These are phyloP conservation scores for Annona cherimola DNA, from an alignment of 164 flowering plant genomes.

Conservation along the genomic window DNA sequence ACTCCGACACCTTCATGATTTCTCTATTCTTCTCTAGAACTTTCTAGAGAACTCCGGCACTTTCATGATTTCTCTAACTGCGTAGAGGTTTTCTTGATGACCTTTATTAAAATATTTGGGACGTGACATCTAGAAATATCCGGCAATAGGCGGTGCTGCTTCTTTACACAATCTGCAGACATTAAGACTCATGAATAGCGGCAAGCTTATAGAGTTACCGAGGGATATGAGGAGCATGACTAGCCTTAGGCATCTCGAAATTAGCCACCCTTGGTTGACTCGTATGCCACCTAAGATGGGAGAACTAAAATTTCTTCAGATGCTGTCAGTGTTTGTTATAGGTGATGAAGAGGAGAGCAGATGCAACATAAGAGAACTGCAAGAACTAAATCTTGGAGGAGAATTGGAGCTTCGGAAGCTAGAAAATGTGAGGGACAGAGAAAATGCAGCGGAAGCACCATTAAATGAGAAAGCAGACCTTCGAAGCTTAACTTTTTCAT, in stretches of 20 bases:
- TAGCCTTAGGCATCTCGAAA: slow-evolving; percentile 14
- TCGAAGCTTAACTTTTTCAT: not conserved
- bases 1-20: no score
- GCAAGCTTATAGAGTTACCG: slow-evolving; percentile 12
- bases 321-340: slow-evolving; percentile 16
- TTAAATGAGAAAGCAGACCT: slow-evolving; percentile 5
- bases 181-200: slow-evolving; percentile 17
- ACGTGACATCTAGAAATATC: no score
- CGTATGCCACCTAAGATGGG: slow-evolving; percentile 8
- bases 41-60: no score
- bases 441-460: not conserved
- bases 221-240: not conserved
- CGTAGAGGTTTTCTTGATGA: no score
- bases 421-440: slow-evolving; percentile 1
- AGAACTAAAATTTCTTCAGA: slow-evolving; percentile 7
- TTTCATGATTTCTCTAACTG: no score
- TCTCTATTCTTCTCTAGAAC: no score
- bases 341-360: not conserved
- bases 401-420: not conserved
- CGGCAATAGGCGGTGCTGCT: no score
- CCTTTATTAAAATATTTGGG: no score
- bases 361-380: not conserved
- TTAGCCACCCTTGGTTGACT: not conserved
- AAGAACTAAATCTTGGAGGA: slow-evolving; percentile 6
- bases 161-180: slow-evolving; percentile 18